Base-by-base conservation (phyloP, 345 rosid species). In the Aurinia saxatilis region DNA sequence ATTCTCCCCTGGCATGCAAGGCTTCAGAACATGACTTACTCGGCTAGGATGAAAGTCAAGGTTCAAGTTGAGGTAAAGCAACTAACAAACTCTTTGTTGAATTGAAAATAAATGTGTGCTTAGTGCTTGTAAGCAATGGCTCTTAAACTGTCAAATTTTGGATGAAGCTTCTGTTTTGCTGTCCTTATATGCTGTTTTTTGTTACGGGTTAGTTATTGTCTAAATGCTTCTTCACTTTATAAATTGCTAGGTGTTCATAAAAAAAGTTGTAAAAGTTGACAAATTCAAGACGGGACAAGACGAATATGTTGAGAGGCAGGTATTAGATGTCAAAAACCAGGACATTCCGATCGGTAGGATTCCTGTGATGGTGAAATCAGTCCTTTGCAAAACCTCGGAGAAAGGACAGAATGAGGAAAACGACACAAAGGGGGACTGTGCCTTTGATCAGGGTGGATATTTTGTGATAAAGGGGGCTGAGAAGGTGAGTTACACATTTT, bases 11-110 rank as follows among this genome's bases (percentile, higher is more conserved):
- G 91, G 75, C 85, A 85, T 72, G 90, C 96, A 0, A 77, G 96
- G 47, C 88, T 93, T 48, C 99, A 93, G 73, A 93, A 93, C 63
- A 93, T 87, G 95, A 90, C 97, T 0, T 93, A 90, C 64, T 81
- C 96, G 2, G 49, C 92, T 0, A 67, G 80, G 71, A 85, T 93
- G 80, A 87, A 80, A 71, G 80, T 87, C 7, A 67, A 76, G 44
- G 81, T 87, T 55, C 50, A 70, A 35, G 78, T 90, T 73, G 80
- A 87, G 97, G 99, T 84, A 68, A 84, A 14, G 5, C 2, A 16
- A 34, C 56, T 33, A 39, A 31, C 16, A 21, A 1, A 21, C n/a
- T n/a, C n/a, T n/a, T n/a, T n/a, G n/a, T n/a, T 21, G 25, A 21
- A 21, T 1, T 21, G 25, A 1, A 21, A 21, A 21, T 21, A 56